A percentile compares a stretch with the other conserved stretches of the same genome.
Evolutionary conservation across 805 yeast genomes (phyloP).

Genomic region (Yamadazyma insecticola): DNA sequence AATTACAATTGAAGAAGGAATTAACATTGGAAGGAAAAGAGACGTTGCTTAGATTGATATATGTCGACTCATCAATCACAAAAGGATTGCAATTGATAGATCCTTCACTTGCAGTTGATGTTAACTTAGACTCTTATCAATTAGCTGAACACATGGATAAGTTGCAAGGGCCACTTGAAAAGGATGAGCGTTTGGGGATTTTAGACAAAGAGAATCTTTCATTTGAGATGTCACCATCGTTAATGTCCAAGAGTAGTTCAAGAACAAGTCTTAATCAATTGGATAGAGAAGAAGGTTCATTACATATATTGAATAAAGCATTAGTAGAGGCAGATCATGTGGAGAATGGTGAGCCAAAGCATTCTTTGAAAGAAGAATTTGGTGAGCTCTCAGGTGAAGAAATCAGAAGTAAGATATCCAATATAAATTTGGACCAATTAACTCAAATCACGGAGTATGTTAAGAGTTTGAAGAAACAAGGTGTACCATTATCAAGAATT

Average conservation of each 20-base stretch:
- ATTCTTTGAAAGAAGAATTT: constrained; percentile 4
- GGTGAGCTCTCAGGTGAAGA: constrained; percentile 31
- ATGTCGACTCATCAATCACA: constrained; percentile 64
- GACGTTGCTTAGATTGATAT: constrained; percentile 60
- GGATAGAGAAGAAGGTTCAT: constrained; percentile 40
- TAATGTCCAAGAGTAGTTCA: constrained; percentile 22
- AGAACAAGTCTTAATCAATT: constrained; percentile 28
- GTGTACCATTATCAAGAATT: constrained; percentile 24
- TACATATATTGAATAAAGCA: constrained; percentile 25
- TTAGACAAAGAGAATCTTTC: constrained; percentile 1
- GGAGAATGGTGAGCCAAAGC: not conserved
- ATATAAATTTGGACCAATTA: constrained; percentile 28
- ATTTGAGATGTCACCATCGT: constrained; percentile 3
- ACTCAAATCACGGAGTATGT: constrained; percentile 30
- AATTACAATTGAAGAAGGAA: constrained; percentile 49
- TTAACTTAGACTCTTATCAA: not conserved
- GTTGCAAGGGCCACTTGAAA: not conserved
- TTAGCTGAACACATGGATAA: constrained; percentile 3
- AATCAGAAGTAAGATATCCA: constrained; percentile 27
- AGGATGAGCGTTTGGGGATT: not conserved
- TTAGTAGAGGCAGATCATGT: not conserved
- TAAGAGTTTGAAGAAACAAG: constrained; percentile 25
- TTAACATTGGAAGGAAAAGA: constrained; percentile 72
- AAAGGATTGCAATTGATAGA: constrained; percentile 47
- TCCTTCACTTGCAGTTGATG: constrained; percentile 25